Evolutionary conservation across 306 rosid genomes (phyloP).

Genomic region (Quercus alba): DNA sequence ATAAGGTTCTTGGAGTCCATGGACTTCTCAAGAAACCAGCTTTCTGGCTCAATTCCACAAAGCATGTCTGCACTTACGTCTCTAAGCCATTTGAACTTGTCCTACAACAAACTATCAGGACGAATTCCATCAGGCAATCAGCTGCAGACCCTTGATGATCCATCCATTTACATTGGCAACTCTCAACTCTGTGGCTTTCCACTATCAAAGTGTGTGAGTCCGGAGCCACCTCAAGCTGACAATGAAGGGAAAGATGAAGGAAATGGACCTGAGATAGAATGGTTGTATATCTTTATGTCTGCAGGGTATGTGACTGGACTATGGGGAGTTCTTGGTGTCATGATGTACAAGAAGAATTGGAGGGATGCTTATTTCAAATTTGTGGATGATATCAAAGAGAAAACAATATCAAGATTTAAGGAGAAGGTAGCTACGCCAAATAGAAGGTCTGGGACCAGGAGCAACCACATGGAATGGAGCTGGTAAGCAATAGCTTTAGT

Average conservation of each 20-base stretch:
- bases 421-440: background rate
- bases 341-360: background rate
- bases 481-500: background rate
- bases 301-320: conserved; percentile 5
- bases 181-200: conserved; percentile 28
- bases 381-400: background rate
- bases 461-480: background rate
- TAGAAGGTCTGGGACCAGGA: background rate
- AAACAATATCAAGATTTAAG: background rate
- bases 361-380: background rate
- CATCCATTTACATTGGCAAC: conserved; percentile 24
- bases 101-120: conserved; percentile 24
- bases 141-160: conserved; percentile 23
- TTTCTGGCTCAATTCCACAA: conserved; percentile 27
- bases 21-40: conserved; percentile 35
- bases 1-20: conserved; percentile 20
- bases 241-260: background rate
- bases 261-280: background rate
- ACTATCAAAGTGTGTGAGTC: background rate
- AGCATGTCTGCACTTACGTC: conserved; percentile 16
- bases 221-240: background rate
- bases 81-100: conserved; percentile 25
- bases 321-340: conserved; percentile 7
- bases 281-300: conserved; percentile 10
- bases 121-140: conserved; percentile 28